Evolutionary conservation across 2,329 filamentous ascomycete genomes (phyloP), one percentile per base, ranked within the genome.

Genomic region (Alternaria burnsii): DNA sequence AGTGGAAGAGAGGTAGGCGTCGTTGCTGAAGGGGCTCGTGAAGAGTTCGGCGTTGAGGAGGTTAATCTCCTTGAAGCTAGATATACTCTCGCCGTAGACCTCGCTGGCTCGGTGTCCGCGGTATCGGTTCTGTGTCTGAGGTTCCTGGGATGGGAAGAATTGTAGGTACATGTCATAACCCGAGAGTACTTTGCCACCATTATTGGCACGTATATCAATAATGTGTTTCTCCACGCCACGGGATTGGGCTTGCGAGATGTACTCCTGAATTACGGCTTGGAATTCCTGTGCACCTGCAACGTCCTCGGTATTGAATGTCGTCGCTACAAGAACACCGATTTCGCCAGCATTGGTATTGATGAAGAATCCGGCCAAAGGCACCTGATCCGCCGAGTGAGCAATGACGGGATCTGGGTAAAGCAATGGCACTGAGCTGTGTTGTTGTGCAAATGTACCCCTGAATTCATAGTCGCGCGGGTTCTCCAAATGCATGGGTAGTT

Each of bases 161-260:
- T 86, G 82, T 14, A 80, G 79, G 65, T 88, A 89, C 4, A 73
- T 70, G 58, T 82, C 80, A 65, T 79, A 80, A 38, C 77, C 80
- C 0, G 75, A 70, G 5, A 78, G 56, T 8, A 80, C 70, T 20
- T 72, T 75, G 14, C 89, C 89, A 22, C 89, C 89, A 0, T 80
- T 80, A 66, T 91, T 92, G 10, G 79, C 81, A 5, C 85, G 83
- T 6, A 91, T 68, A 66, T 91, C 89, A 62, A 91, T 85, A 47
- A 91, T 81, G 7, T 91, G 79, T 68, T 86, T 88, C 24, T 79
- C 83, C 66, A 87, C 86, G 1, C 82, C 80, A 5, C 80, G 79
- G 0, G 73, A 66, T 50, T 83, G 80, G n/a, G 83, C 81, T 26
- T 80, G 73, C 0, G 78, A 73, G 14, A 89, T 78, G 68, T 88